Evolutionary conservation across 345 rosid genomes (phyloP).

Genomic region (Camelina neglecta): DNA sequence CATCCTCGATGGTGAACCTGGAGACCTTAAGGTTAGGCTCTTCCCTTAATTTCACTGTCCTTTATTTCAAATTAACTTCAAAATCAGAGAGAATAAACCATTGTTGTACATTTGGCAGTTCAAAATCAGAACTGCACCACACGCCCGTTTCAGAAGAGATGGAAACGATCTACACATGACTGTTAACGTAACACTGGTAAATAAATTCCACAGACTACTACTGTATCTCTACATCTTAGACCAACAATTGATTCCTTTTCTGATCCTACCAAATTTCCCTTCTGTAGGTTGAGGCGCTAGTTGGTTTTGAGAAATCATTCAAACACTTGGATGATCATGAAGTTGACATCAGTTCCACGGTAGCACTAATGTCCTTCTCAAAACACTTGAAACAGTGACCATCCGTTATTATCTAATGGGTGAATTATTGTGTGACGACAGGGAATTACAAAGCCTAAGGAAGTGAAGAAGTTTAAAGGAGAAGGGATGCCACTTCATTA

Average conservation of each 20-base stretch:
- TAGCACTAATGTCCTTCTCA: slow-evolving; percentile 32
- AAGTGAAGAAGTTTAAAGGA: slow-evolving; percentile 85
- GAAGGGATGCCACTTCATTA: slow-evolving; percentile 97
- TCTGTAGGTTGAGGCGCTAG: slow-evolving; percentile 92
- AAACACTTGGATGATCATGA: slow-evolving; percentile 97
- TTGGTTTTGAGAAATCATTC: slow-evolving; percentile 92
- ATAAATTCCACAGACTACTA: not conserved
- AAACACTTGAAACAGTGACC: not conserved
- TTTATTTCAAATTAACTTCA: not conserved
- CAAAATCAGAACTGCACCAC: slow-evolving; percentile 87
- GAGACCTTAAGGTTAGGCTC: slow-evolving; percentile 85
- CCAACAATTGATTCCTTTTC: not conserved
- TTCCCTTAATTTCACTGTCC: slow-evolving; percentile 1
- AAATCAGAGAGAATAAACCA: not conserved
- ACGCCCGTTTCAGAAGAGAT: slow-evolving; percentile 79
- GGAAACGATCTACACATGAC: slow-evolving; percentile 87
- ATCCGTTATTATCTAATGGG: not conserved
- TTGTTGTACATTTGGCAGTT: slow-evolving; percentile 56
- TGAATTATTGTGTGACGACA: slow-evolving; percentile 40
- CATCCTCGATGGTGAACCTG: slow-evolving; percentile 91
- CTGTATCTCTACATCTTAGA: slow-evolving; percentile 2
- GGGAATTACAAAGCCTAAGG: slow-evolving; percentile 96
- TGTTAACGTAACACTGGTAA: slow-evolving; percentile 87
- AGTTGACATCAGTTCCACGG: slow-evolving; percentile 87
- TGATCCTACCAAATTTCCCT: not conserved